Percentiles rank a stretch among this genome's conserved stretches.
phyloP scores from a whole-genome alignment of 352 stramenopile genomes.

The Pythium chondricola region DNA sequence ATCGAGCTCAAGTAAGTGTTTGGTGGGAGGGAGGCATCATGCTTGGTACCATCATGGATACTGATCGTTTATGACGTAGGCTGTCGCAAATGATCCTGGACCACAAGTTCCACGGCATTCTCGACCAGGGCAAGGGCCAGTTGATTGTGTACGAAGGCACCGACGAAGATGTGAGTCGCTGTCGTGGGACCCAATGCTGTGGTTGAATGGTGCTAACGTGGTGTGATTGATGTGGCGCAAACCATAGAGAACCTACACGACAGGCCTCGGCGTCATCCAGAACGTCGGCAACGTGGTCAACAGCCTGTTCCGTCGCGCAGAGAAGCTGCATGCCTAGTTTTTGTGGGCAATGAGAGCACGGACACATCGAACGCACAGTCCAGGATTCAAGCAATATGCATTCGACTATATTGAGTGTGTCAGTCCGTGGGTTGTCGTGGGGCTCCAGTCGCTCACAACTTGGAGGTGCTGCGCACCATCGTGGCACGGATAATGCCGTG shows the following conservation, averaged over 20 bases:
- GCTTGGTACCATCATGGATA: background rate
- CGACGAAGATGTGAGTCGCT: constrained; percentile 87
- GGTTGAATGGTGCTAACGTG: too few relatives aligned
- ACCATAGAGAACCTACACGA: constrained; percentile 90
- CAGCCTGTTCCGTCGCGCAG: constrained; percentile 88
- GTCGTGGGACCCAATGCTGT: background rate
- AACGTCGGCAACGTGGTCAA: constrained; percentile 97
- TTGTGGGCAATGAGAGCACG: too few relatives aligned
- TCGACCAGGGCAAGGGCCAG: constrained; percentile 98
- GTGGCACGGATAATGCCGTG: constrained; percentile 86
- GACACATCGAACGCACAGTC: too few relatives aligned
- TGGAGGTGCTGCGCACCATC: constrained; percentile 54
- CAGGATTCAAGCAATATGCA: too few relatives aligned
- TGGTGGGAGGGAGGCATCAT: background rate
- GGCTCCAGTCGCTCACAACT: constrained; percentile 44
- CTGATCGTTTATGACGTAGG: constrained; percentile 73
- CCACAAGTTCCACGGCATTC: constrained; percentile 97
- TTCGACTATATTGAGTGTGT: background rate
- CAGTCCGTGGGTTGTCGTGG: too few relatives aligned
- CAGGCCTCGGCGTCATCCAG: constrained; percentile 93
- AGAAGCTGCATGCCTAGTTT: constrained; percentile 74
- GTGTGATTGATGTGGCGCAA: too few relatives aligned
- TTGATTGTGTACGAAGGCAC: constrained; percentile 97
- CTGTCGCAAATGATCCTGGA: constrained; percentile 99
- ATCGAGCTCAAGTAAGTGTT: constrained; percentile 76